These are phyloP conservation scores for Blastomyces parvus DNA, from an alignment of 2,329 filamentous ascomycete species.

Conservation along the genomic window DNA sequence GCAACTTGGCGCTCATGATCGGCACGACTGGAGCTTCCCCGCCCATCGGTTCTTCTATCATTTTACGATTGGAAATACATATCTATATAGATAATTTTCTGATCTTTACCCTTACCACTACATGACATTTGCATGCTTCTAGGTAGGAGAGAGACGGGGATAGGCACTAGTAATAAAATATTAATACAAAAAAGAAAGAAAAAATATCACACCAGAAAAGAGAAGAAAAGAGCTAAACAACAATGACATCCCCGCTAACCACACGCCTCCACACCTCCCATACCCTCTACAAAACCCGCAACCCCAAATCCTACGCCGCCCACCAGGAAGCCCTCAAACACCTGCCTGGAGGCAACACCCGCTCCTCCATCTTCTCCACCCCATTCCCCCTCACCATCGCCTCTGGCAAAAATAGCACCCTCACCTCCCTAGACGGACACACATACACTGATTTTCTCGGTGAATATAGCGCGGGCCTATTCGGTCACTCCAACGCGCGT, in stretches of 20 bases:
- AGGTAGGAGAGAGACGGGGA: not conserved
- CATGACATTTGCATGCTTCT: not conserved
- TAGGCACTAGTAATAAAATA: not conserved
- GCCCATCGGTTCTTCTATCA: not conserved
- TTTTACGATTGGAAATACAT: not conserved
- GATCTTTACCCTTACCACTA: not conserved
- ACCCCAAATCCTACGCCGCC: not conserved
- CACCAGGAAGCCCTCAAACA: not conserved
- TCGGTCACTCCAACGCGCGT: conserved; percentile 52
- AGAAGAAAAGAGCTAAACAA: not conserved
- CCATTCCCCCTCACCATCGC: conserved; percentile 29
- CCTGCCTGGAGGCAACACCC: conserved; percentile 1
- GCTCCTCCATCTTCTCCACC: conserved; percentile 9
- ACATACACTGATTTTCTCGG: conserved; percentile 51
- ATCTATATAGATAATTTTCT: not conserved
- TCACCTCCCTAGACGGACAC: conserved; percentile 26
- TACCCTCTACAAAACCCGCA: conserved; percentile 3
- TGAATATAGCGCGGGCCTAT: conserved; percentile 57
- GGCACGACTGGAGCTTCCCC: not conserved
- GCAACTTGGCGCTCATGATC: not conserved
- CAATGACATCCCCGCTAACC: not conserved
- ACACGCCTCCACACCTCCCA: not conserved
- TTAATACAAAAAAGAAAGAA: not conserved
- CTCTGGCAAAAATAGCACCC: conserved; percentile 20
- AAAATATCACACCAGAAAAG: not conserved